Conservation (phyloP, 2,329 filamentous ascomycete genomes). For the Colletotrichum paranaense region DNA sequence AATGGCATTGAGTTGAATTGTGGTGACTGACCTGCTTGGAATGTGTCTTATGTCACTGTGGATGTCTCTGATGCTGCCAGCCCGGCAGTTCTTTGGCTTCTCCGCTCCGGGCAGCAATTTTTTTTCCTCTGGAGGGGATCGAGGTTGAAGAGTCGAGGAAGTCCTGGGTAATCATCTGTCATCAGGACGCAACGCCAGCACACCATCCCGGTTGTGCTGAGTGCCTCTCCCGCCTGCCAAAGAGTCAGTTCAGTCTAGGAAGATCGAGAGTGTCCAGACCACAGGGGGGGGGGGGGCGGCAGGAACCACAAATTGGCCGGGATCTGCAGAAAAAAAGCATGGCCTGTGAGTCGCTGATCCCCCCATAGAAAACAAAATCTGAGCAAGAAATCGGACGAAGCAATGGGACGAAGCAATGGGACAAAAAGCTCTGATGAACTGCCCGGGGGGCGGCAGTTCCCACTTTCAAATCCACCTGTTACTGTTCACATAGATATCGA, state of each 20-base stretch:
- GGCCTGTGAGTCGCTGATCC: constrained; percentile 23
- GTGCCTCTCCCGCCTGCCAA: constrained; percentile 6
- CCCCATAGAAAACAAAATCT: neutral
- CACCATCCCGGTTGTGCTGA: constrained; percentile 20
- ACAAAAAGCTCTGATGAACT: constrained; percentile 26
- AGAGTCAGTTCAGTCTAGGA: constrained; percentile 20
- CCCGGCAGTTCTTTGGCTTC: neutral
- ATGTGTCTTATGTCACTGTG: constrained; percentile 23
- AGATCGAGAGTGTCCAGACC: constrained; percentile 22
- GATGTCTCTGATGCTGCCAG: neutral
- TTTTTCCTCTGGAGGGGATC: neutral
- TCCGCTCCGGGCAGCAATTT: constrained; percentile 26
- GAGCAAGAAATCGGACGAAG: constrained; percentile 16
- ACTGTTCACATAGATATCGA: too few relatives aligned
- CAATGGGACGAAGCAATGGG: neutral
- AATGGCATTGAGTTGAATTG: neutral
- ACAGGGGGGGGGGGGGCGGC: neutral
- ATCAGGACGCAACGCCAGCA: constrained; percentile 28
- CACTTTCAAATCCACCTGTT: neutral
- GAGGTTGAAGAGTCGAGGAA: constrained; percentile 17
- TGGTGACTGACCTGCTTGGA: neutral
- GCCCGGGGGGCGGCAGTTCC: constrained; percentile 7
- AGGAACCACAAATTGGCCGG: constrained; percentile 22
- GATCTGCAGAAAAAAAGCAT: constrained; percentile 24
- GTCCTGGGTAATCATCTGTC: constrained; percentile 15